phyloP scores from a whole-genome alignment of 306 rosid genomes.

The Psophocarpus tetragonolobus region DNA sequence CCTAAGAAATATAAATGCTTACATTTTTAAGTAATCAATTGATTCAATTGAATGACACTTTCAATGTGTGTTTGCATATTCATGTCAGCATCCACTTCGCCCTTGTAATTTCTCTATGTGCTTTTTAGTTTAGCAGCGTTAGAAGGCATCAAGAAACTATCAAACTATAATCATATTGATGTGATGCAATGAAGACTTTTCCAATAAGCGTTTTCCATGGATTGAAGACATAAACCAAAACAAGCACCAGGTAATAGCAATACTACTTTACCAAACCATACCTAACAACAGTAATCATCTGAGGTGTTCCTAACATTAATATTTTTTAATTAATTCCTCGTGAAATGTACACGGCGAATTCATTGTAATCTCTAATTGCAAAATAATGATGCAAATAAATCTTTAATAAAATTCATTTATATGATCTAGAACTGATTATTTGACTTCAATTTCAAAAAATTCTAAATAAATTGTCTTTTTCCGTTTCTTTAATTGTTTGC shows the following conservation, averaged over 20 bases:
- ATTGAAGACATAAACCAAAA: background rate
- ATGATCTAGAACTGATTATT: background rate
- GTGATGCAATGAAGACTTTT: constrained; percentile 14
- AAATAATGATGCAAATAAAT: background rate
- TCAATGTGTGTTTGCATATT: background rate
- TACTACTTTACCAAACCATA: constrained; percentile 1
- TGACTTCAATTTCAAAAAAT: background rate
- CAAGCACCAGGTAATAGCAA: background rate
- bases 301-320: background rate
- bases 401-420: background rate
- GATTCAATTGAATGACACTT: background rate
- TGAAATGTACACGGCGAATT: background rate
- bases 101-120: background rate
- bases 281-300: constrained; percentile 10
- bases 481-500: background rate
- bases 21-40: background rate
- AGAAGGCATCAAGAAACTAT: background rate
- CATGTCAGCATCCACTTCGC: constrained; percentile 14
- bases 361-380: background rate
- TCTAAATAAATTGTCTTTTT: background rate
- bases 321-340: background rate
- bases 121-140: background rate
- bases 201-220: background rate
- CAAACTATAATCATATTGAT: background rate
- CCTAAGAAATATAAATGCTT: background rate